Conservation (phyloP, 768 basidiomycete species). For the Lactarius pseudohatsudake region DNA sequence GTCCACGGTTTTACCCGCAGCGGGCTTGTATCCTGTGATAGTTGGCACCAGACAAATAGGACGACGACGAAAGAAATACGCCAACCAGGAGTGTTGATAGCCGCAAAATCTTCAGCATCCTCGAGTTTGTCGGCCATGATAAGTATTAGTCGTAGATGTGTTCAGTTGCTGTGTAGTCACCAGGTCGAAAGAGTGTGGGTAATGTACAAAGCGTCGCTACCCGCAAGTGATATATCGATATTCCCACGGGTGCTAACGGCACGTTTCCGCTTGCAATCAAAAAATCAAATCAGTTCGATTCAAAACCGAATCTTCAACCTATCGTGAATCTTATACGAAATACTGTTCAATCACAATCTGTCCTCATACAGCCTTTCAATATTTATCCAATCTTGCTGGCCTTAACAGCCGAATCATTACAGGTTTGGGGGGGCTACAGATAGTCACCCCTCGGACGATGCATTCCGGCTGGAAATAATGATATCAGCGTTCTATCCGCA, state of each 20-base stretch:
- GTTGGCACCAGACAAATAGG: slow-evolving; percentile 4
- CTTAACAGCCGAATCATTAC: slow-evolving; percentile 5
- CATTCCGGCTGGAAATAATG: slow-evolving; percentile 41
- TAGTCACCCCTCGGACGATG: slow-evolving; percentile 33
- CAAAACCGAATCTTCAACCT: slow-evolving; percentile 12
- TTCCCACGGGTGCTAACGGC: slow-evolving; percentile 62
- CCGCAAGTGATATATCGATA: slow-evolving; percentile 48
- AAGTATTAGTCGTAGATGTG: background rate
- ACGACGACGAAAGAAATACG: background rate
- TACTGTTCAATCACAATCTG: slow-evolving; percentile 6
- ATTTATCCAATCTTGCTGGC: slow-evolving; percentile 7
- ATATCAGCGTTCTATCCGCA: background rate
- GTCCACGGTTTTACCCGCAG: slow-evolving; percentile 66
- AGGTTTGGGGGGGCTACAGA: background rate
- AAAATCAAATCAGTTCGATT: slow-evolving; percentile 22
- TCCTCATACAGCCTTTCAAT: background rate
- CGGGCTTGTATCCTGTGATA: slow-evolving; percentile 70
- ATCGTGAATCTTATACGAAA: slow-evolving; percentile 4
- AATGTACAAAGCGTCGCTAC: background rate
- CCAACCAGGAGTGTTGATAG: slow-evolving; percentile 66
- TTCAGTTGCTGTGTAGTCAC: slow-evolving; percentile 45
- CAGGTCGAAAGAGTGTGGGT: slow-evolving; percentile 26
- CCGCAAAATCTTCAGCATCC: slow-evolving; percentile 70
- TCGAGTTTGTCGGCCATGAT: slow-evolving; percentile 43
- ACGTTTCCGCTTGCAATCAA: slow-evolving; percentile 39